A percentile compares a stretch with the other conserved stretches of the same genome.
phyloP scores from a whole-genome alignment of 1,139 yeast species.

The Debaryomyces sp. region DNA sequence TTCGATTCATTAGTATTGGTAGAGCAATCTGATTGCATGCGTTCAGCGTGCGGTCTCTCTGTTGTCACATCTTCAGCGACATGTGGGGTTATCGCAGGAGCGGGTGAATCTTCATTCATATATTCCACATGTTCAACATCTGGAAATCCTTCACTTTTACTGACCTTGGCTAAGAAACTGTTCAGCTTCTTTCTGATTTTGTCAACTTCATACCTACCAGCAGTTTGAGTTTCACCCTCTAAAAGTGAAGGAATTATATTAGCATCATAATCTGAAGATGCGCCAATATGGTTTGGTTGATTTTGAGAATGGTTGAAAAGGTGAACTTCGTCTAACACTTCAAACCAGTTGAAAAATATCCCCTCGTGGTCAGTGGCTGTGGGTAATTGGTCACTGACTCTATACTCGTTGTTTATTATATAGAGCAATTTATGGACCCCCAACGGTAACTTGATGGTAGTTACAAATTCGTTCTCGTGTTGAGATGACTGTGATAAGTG shows the following conservation, averaged over 20 bases:
- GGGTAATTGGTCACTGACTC: constrained; percentile 87
- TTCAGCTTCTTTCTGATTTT: constrained; percentile 41
- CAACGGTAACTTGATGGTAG: constrained; percentile 58
- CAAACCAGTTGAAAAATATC: constrained; percentile 90
- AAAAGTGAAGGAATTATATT: constrained; percentile 30
- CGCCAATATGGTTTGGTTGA: constrained; percentile 40
- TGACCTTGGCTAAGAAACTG: constrained; percentile 37
- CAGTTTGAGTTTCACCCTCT: constrained; percentile 22
- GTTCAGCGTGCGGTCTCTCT: not conserved
- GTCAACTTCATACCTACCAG: constrained; percentile 44
- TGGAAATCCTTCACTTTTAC: constrained; percentile 32
- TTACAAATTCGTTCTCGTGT: constrained; percentile 43
- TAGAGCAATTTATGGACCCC: constrained; percentile 95
- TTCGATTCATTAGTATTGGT: constrained; percentile 5
- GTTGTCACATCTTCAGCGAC: not conserved
- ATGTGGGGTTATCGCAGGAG: not conserved
- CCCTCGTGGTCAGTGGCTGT: constrained; percentile 99
- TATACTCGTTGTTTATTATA: constrained; percentile 90
- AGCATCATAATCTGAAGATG: constrained; percentile 46
- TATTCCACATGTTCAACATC: constrained; percentile 48
- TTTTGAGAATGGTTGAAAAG: constrained; percentile 43
- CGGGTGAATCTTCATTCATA: constrained; percentile 16
- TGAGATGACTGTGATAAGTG: constrained; percentile 49
- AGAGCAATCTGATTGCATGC: constrained; percentile 7
- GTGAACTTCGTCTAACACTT: constrained; percentile 54